Conservation (phyloP, 306 rosid genomes). For the Rosa lucieae region DNA sequence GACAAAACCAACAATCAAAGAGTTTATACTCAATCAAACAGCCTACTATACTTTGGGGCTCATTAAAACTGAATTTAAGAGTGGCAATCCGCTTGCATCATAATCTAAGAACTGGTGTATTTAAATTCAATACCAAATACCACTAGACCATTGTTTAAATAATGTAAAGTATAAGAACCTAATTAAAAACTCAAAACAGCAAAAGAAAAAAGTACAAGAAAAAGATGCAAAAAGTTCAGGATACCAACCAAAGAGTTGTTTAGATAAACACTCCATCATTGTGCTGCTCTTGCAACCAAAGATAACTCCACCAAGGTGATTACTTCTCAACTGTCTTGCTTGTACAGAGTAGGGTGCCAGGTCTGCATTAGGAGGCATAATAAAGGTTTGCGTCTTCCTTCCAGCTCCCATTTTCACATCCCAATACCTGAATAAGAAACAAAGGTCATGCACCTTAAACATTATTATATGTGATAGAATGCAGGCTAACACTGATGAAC, state of each 20-base stretch:
- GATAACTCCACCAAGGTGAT: conserved; percentile 85
- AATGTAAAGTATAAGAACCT: background rate
- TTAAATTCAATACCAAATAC: background rate
- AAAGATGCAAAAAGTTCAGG: conserved; percentile 10
- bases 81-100: background rate
- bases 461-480: background rate
- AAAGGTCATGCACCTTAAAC: background rate
- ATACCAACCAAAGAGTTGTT: conserved; percentile 75
- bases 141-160: background rate
- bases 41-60: conserved; percentile 1
- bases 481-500: background rate
- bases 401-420: conserved; percentile 50
- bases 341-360: background rate
- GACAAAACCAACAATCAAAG: background rate
- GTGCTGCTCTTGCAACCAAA: conserved; percentile 76
- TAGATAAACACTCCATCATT: conserved; percentile 65
- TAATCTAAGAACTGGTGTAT: background rate
- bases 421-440: conserved; percentile 22
- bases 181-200: conserved; percentile 3
- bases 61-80: background rate
- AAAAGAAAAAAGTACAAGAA: conserved; percentile 3
- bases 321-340: conserved; percentile 56
- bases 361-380: conserved; percentile 12
- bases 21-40: background rate
- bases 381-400: conserved; percentile 35